phyloP scores from a whole-genome alignment of 306 rosid genomes.

The Fragaria ananassa region DNA sequence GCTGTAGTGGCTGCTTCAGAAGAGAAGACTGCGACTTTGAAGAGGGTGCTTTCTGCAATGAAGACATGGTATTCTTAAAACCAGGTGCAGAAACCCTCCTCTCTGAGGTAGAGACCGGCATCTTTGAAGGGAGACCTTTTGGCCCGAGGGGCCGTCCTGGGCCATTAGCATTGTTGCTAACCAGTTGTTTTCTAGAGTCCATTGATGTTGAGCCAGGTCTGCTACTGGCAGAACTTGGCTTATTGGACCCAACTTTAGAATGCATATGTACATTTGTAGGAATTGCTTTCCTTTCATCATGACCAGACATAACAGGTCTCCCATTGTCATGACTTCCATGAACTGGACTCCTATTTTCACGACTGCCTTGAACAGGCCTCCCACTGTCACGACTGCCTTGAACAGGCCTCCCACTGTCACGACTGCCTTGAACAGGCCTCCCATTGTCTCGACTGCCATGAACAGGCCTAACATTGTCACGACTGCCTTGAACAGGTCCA shows the following conservation, averaged over 20 bases:
- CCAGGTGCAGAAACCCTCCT: slow-evolving; percentile 46
- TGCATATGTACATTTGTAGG: slow-evolving; percentile 41
- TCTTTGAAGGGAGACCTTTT: slow-evolving; percentile 51
- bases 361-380: slow-evolving; percentile 35
- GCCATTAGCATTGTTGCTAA: slow-evolving; percentile 51
- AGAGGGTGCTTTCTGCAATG: slow-evolving; percentile 38
- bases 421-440: slow-evolving; percentile 32
- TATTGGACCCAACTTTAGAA: slow-evolving; percentile 46
- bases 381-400: slow-evolving; percentile 38
- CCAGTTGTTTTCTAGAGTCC: slow-evolving; percentile 64
- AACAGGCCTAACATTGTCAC: slow-evolving; percentile 37
- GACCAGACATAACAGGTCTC: slow-evolving; percentile 34
- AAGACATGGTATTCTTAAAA: slow-evolving; percentile 37
- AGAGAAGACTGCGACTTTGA: slow-evolving; percentile 39
- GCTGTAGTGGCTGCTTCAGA: slow-evolving; percentile 44
- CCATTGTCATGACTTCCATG: slow-evolving; percentile 39
- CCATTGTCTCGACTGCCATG: slow-evolving; percentile 39
- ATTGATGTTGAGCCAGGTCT: slow-evolving; percentile 32
- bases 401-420: slow-evolving; percentile 37
- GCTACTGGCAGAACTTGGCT: slow-evolving; percentile 45
- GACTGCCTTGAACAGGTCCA: slow-evolving; percentile 33
- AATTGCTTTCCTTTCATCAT: slow-evolving; percentile 41
- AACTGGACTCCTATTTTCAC: slow-evolving; percentile 35
- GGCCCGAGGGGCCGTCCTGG: slow-evolving; percentile 58
- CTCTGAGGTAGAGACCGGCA: slow-evolving; percentile 35